Percentiles rank a stretch among this genome's conserved stretches.
phyloP scores from a whole-genome alignment of 768 basidiomycete species.

The Bullera alba region DNA sequence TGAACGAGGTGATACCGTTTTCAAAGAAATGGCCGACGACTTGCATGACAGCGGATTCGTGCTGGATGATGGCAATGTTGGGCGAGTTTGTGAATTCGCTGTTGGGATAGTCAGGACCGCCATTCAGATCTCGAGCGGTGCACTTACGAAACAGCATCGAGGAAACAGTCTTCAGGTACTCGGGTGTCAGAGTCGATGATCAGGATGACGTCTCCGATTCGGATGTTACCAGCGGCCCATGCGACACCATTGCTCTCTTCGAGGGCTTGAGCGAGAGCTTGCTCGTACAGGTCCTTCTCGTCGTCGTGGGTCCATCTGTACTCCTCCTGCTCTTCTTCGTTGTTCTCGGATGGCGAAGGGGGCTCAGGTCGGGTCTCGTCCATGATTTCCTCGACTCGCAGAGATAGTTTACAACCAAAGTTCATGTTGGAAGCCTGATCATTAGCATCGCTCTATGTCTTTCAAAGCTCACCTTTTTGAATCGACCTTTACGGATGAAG shows the following conservation, averaged over 20 bases:
- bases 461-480: constrained; percentile 67
- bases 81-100: constrained; percentile 76
- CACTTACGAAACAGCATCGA: constrained; percentile 75
- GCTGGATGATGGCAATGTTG: constrained; percentile 81
- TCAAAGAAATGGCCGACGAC: constrained; percentile 85
- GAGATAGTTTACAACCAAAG: constrained; percentile 63
- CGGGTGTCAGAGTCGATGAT: constrained; percentile 75
- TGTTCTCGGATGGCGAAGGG: too few species aligned
- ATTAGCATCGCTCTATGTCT: too few species aligned
- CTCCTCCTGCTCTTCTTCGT: constrained; percentile 41
- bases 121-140: too few species aligned
- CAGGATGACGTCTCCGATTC: constrained; percentile 60
- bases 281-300: constrained; percentile 60
- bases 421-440: constrained; percentile 86
- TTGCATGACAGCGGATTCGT: constrained; percentile 86
- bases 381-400: constrained; percentile 56
- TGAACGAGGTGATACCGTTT: constrained; percentile 82
- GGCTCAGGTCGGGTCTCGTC: constrained; percentile 51
- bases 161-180: constrained; percentile 78
- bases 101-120: too few species aligned
- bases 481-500: constrained; percentile 74
- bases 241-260: constrained; percentile 61
- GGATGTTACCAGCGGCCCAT: constrained; percentile 62
- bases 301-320: constrained; percentile 61
- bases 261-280: constrained; percentile 64